phyloP scores from a whole-genome alignment of 1,284 basidiomycete genomes.

The Rhodotorula sp. region DNA sequence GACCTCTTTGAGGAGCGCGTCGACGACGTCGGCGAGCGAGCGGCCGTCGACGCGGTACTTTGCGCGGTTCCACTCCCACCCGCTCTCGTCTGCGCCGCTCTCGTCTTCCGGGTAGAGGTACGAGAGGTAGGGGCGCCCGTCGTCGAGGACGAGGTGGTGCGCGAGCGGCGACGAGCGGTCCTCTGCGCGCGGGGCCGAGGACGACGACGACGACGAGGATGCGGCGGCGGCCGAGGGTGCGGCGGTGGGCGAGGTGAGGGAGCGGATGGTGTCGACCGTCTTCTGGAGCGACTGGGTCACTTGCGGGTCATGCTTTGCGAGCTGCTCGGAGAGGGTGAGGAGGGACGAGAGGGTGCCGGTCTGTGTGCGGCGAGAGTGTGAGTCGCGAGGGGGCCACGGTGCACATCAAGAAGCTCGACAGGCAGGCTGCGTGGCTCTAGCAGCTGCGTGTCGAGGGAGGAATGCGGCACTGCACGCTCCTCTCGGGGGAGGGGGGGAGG shows the following conservation, averaged over 20 bases:
- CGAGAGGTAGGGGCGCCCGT: slow-evolving; percentile 42
- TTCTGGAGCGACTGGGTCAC: slow-evolving; percentile 88
- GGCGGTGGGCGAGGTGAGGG: slow-evolving; percentile 55
- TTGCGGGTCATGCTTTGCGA: slow-evolving; percentile 87
- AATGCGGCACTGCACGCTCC: not conserved
- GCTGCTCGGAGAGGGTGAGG: slow-evolving; percentile 83
- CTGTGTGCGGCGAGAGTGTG: slow-evolving; percentile 55
- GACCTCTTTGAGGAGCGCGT: slow-evolving; percentile 42
- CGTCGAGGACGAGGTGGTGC: slow-evolving; percentile 55
- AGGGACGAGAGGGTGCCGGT: slow-evolving; percentile 92
- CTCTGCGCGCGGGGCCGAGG: slow-evolving; percentile 2
- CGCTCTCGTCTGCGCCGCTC: not conserved
- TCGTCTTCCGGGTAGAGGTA: slow-evolving; percentile 34
- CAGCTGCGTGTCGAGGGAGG: too few species aligned
- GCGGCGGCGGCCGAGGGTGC: slow-evolving; percentile 3
- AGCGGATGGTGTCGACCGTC: slow-evolving; percentile 90
- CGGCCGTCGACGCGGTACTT: slow-evolving; percentile 44
- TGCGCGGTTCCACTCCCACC: slow-evolving; percentile 43
- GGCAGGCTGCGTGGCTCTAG: too few species aligned
- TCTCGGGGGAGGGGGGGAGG: too few species aligned
- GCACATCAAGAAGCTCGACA: too few species aligned
- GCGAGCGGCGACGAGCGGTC: slow-evolving; percentile 33
- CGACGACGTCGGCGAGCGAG: slow-evolving; percentile 40
- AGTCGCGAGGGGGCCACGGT: too few species aligned
- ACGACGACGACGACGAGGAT: slow-evolving; percentile 12